Conservation (phyloP, 331 rosid genomes). For the Phaseolus coccineus region DNA sequence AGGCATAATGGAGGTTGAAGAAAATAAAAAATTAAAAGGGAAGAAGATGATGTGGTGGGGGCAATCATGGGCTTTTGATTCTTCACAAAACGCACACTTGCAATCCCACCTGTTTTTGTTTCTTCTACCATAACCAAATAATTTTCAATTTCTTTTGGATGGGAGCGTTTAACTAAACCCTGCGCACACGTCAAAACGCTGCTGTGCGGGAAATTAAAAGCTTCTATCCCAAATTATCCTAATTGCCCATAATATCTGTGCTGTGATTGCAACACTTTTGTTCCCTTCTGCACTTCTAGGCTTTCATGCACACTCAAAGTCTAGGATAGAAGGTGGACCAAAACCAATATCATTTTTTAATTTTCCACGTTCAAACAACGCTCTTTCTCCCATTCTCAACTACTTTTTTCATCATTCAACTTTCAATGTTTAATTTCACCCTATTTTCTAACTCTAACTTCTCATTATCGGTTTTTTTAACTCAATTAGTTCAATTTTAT, state of each 20-base stretch:
- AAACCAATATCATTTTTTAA: background rate
- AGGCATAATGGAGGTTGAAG: slow-evolving; percentile 54
- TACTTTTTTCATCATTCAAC: background rate
- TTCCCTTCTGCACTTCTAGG: background rate
- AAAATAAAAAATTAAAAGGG: slow-evolving; percentile 46
- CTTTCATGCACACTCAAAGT: slow-evolving; percentile 29
- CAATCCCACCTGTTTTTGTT: slow-evolving; percentile 45
- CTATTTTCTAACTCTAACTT: background rate
- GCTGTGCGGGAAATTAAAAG: slow-evolving; percentile 24
- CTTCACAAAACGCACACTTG: slow-evolving; percentile 40
- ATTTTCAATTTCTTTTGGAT: slow-evolving; percentile 45
- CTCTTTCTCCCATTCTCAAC: slow-evolving; percentile 10
- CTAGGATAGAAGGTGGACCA: slow-evolving; percentile 2
- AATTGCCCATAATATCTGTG: slow-evolving; percentile 18
- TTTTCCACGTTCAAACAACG: background rate
- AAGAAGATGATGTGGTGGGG: slow-evolving; percentile 38
- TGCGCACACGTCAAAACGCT: slow-evolving; percentile 50
- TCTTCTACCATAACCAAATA: slow-evolving; percentile 12
- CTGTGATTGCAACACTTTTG: slow-evolving; percentile 41
- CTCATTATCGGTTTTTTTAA: background rate
- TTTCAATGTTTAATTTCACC: background rate
- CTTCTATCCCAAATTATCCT: slow-evolving; percentile 21
- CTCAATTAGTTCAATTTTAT: too few relatives aligned
- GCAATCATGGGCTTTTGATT: slow-evolving; percentile 52
- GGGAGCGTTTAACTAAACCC: slow-evolving; percentile 46